Conservation (phyloP, 2,329 filamentous ascomycete genomes). For the Tolypocladium nubicola region DNA sequence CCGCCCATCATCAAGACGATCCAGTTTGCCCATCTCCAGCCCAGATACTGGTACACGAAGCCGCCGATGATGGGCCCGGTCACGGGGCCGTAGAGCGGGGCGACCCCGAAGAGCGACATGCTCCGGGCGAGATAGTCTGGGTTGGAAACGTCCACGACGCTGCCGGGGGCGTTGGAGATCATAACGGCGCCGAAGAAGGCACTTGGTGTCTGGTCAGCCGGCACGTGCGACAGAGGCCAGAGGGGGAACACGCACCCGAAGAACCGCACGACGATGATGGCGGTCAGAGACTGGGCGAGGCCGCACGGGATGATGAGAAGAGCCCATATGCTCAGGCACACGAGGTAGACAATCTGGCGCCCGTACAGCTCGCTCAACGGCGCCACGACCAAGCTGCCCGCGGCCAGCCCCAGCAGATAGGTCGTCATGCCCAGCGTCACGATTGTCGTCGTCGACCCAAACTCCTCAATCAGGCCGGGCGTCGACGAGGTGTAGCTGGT, state of each 20-base stretch:
- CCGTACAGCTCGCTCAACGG: conserved; percentile 65
- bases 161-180: conserved; percentile 75
- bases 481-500: conserved; percentile 70
- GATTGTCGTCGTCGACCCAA: conserved; percentile 46
- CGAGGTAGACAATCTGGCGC: conserved; percentile 56
- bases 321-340: conserved; percentile 53
- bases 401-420: conserved; percentile 65
- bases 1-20: conserved; percentile 63
- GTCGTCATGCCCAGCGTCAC: conserved; percentile 68
- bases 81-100: conserved; percentile 66
- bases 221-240: too few species aligned
- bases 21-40: conserved; percentile 87
- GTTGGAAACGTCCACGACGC: conserved; percentile 70
- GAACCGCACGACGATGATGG: conserved; percentile 63
- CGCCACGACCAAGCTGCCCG: conserved; percentile 62
- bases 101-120: conserved; percentile 59
- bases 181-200: conserved; percentile 58
- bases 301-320: conserved; percentile 63
- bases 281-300: conserved; percentile 54
- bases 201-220: conserved; percentile 3
- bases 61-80: conserved; percentile 52
- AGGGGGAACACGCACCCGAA: conserved; percentile 42
- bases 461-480: conserved; percentile 57
- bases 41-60: conserved; percentile 58
- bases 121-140: conserved; percentile 75